A percentile compares a stretch with the other conserved stretches of the same genome.
These are phyloP conservation scores for Alnus rubra DNA, from an alignment of 306 rosid species.

Conservation along the genomic window DNA sequence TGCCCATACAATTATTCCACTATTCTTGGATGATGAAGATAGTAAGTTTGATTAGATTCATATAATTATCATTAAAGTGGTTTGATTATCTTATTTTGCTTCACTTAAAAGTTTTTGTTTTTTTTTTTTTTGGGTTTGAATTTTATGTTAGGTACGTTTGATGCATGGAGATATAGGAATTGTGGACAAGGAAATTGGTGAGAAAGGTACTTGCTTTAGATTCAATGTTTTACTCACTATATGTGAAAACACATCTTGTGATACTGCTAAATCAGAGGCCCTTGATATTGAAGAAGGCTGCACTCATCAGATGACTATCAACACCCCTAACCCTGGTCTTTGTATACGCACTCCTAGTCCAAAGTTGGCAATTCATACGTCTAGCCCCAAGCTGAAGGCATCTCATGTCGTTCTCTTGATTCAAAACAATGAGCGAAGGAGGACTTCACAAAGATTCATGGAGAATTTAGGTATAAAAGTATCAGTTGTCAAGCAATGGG, in stretches of 20 bases:
- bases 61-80: not conserved
- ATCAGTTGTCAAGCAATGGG: slow-evolving; percentile 24
- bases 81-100: not conserved
- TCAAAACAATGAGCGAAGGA: slow-evolving; percentile 27
- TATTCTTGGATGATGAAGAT: not conserved
- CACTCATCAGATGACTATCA: slow-evolving; percentile 5
- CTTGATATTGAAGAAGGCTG: slow-evolving; percentile 17
- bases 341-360: slow-evolving; percentile 43
- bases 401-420: slow-evolving; percentile 47
- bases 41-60: not conserved
- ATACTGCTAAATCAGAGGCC: slow-evolving; percentile 20
- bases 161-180: slow-evolving; percentile 80
- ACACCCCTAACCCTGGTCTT: slow-evolving; percentile 29
- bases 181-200: slow-evolving; percentile 64
- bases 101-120: not conserved
- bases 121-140: too few relatives aligned
- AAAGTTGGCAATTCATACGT: slow-evolving; percentile 19
- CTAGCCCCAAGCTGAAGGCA: slow-evolving; percentile 42
- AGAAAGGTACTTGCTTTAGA: slow-evolving; percentile 71
- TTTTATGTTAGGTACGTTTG: slow-evolving; percentile 57
- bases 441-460: slow-evolving; percentile 33
- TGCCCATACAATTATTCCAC: not conserved
- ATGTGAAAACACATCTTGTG: slow-evolving; percentile 26
- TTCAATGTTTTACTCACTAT: slow-evolving; percentile 52
- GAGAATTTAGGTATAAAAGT: slow-evolving; percentile 37